phyloP scores from a whole-genome alignment of 1,284 basidiomycete genomes.

The Boletus holoroseus region DNA sequence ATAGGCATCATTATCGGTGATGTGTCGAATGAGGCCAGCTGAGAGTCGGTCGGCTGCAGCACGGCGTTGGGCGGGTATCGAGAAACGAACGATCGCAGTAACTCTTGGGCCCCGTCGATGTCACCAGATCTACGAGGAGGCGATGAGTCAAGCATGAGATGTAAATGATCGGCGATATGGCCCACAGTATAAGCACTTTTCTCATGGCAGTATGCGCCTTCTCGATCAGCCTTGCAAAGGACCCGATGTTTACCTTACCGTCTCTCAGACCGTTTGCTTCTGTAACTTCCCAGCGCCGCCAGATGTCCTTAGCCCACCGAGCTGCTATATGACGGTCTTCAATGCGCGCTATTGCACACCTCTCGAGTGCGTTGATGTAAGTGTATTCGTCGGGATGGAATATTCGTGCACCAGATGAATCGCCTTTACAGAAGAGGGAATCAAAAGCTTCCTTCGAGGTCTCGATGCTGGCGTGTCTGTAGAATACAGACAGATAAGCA shows the following conservation, averaged over 20 bases:
- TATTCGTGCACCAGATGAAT: slow-evolving; percentile 16
- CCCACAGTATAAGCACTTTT: slow-evolving; percentile 56
- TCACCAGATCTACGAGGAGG: slow-evolving; percentile 42
- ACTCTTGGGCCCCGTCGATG: slow-evolving; percentile 46
- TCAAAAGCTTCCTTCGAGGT: slow-evolving; percentile 45
- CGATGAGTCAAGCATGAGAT: slow-evolving; percentile 1
- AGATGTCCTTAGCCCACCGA: slow-evolving; percentile 52
- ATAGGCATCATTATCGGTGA: neutral
- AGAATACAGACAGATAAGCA: slow-evolving; percentile 77
- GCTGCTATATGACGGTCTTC: slow-evolving; percentile 47
- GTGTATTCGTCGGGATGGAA: slow-evolving; percentile 48
- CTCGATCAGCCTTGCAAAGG: slow-evolving; percentile 47
- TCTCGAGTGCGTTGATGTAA: slow-evolving; percentile 64
- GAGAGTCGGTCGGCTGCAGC: slow-evolving; percentile 14
- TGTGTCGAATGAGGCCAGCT: neutral
- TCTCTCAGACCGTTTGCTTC: slow-evolving; percentile 35
- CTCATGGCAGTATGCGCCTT: slow-evolving; percentile 61
- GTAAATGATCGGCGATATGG: slow-evolving; percentile 8
- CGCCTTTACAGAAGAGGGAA: slow-evolving; percentile 37
- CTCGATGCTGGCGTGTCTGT: slow-evolving; percentile 55
- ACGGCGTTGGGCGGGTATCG: slow-evolving; percentile 52
- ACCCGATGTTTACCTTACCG: slow-evolving; percentile 23
- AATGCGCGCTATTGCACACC: slow-evolving; percentile 46
- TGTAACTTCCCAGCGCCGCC: slow-evolving; percentile 49
- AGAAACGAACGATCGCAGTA: slow-evolving; percentile 50